Percentiles rank a stretch among this genome's conserved stretches.
Conservation (phyloP, 352 stramenopile species). For the Phytophthora idaei region DNA sequence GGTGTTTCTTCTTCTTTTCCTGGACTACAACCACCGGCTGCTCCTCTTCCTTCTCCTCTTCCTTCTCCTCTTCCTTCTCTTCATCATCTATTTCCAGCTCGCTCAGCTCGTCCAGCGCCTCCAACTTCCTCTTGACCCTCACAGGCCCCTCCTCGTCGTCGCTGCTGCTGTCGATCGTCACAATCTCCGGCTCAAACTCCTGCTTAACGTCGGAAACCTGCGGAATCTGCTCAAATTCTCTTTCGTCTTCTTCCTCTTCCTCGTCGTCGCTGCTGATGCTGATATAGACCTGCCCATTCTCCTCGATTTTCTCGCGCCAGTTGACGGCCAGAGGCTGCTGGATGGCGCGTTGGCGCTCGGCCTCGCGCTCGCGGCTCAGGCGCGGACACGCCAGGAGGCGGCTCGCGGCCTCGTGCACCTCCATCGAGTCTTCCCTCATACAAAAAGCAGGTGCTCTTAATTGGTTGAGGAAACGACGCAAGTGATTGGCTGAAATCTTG, state of each 20-base stretch:
- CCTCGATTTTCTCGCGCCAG: slow-evolving; percentile 64
- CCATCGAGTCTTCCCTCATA: slow-evolving; percentile 26
- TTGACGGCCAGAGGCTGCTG: slow-evolving; percentile 79
- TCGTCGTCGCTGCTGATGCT: slow-evolving; percentile 52
- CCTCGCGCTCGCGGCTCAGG: slow-evolving; percentile 40
- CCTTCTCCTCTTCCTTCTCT: slow-evolving; percentile 15
- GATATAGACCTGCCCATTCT: slow-evolving; percentile 62
- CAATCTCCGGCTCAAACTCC: slow-evolving; percentile 25
- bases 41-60: slow-evolving; percentile 35
- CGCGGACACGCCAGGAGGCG: slow-evolving; percentile 43
- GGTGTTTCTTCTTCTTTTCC: slow-evolving; percentile 28
- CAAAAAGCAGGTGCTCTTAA: slow-evolving; percentile 29
- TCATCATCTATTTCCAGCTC: slow-evolving; percentile 12
- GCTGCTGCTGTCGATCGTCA: slow-evolving; percentile 45
- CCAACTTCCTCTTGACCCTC: slow-evolving; percentile 34
- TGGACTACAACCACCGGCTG: slow-evolving; percentile 7
- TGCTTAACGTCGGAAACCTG: slow-evolving; percentile 8
- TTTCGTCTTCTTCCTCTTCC: slow-evolving; percentile 20
- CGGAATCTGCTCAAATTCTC: slow-evolving; percentile 3
- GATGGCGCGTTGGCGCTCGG: slow-evolving; percentile 81
- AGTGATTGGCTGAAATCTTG: slow-evolving; percentile 29
- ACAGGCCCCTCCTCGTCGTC: slow-evolving; percentile 35
- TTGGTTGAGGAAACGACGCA: slow-evolving; percentile 21
- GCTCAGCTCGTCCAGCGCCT: slow-evolving; percentile 13
- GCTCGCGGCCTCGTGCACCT: slow-evolving; percentile 41